Conservation (phyloP, 1,139 yeast species). For the Debaryomycetaceae sp. region DNA sequence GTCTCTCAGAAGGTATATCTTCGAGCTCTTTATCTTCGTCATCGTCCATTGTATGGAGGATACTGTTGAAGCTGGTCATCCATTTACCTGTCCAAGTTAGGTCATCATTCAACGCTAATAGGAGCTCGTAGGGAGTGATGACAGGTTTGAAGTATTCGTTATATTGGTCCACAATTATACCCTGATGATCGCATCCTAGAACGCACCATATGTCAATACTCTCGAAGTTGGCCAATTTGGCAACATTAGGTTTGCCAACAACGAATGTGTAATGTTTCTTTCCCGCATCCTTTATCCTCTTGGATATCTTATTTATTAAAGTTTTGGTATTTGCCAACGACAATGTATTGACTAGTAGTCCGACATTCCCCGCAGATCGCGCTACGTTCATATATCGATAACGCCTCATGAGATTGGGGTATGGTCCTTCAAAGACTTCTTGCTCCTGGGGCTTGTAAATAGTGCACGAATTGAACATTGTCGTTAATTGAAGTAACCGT, state of each 20-base stretch:
- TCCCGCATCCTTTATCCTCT: conserved; percentile 66
- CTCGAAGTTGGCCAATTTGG: conserved; percentile 93
- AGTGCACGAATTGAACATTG: conserved; percentile 57
- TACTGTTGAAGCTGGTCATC: conserved; percentile 72
- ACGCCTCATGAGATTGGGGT: conserved; percentile 75
- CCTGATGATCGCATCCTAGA: conserved; percentile 92
- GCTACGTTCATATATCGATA: conserved; percentile 86
- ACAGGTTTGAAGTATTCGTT: conserved; percentile 88
- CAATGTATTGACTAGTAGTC: conserved; percentile 84
- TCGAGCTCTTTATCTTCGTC: conserved; percentile 24
- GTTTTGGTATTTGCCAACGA: conserved; percentile 69
- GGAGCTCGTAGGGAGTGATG: conserved; percentile 87
- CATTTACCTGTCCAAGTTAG: conserved; percentile 90
- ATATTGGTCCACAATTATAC: conserved; percentile 73
- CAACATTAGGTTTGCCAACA: conserved; percentile 98
- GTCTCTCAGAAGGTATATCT: conserved; percentile 15
- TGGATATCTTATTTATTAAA: conserved; percentile 57
- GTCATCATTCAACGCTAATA: conserved; percentile 71
- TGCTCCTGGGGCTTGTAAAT: conserved; percentile 39
- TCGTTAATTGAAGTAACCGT: conserved; percentile 67
- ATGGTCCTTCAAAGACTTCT: conserved; percentile 50
- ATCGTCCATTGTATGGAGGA: conserved; percentile 23
- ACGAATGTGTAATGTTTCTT: conserved; percentile 92
- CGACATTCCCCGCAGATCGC: conserved; percentile 86
- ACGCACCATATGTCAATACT: conserved; percentile 91